These are phyloP conservation scores for Rubroboletus satanas DNA, from an alignment of 768 basidiomycete genomes.

Conservation along the genomic window DNA sequence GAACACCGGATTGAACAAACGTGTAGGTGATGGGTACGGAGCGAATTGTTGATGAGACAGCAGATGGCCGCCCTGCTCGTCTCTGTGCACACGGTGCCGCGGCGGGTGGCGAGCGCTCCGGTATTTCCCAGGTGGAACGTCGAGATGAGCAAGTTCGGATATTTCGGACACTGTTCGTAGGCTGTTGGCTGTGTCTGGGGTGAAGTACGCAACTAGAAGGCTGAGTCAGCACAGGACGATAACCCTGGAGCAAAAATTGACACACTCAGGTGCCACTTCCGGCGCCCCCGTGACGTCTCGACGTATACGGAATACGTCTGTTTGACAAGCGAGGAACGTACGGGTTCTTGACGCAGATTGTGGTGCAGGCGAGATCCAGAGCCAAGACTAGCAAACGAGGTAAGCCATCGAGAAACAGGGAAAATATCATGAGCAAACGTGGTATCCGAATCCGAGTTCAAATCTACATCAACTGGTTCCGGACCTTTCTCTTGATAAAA, in stretches of 20 bases:
- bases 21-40: constrained; percentile 31
- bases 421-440: constrained; percentile 35
- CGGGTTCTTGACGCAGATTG: constrained; percentile 25
- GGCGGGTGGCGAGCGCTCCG: constrained; percentile 61
- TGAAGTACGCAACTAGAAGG: constrained; percentile 69
- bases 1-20: constrained; percentile 7
- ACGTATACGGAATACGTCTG: constrained; percentile 81
- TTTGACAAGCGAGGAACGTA: constrained; percentile 58
- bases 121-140: constrained; percentile 59
- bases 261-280: constrained; percentile 82
- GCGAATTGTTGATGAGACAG: constrained; percentile 25
- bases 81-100: constrained; percentile 32
- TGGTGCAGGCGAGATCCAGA: constrained; percentile 29
- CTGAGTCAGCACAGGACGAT: background rate
- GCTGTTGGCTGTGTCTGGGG: constrained; percentile 53
- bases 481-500: constrained; percentile 68
- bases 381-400: constrained; percentile 22
- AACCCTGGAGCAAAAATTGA: constrained; percentile 9
- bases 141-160: constrained; percentile 48
- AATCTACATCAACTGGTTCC: constrained; percentile 46
- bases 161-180: constrained; percentile 59
- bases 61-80: constrained; percentile 17
- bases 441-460: constrained; percentile 48
- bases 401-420: background rate
- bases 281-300: constrained; percentile 57